A percentile compares a stretch with the other conserved stretches of the same genome.
Evolutionary conservation across 495 filamentous ascomycete genomes (phyloP).

Genomic region (Venustampulla echinocandica): DNA sequence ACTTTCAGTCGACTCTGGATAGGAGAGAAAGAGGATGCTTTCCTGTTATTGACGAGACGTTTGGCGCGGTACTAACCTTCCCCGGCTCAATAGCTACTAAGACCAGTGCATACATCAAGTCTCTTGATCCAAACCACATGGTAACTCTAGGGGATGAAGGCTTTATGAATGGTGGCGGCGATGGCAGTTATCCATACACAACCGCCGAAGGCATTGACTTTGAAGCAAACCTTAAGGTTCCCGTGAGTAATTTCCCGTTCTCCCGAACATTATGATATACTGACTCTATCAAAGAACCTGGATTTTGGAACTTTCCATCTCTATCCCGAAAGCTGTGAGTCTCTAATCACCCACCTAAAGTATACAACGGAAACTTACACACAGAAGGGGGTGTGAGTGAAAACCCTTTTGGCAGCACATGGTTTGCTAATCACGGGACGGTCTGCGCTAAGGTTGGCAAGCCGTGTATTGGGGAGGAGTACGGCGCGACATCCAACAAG

Average conservation of each 20-base stretch:
- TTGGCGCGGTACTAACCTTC: no score
- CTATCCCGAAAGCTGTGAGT: slow-evolving; percentile 37
- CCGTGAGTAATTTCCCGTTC: not conserved
- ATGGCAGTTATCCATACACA: slow-evolving; percentile 46
- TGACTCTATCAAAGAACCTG: slow-evolving; percentile 26
- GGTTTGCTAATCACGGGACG: slow-evolving; percentile 50
- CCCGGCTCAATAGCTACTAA: slow-evolving; percentile 27
- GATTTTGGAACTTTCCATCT: slow-evolving; percentile 60
- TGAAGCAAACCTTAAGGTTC: slow-evolving; percentile 40
- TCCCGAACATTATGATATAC: slow-evolving; percentile 18
- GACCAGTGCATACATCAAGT: slow-evolving; percentile 54
- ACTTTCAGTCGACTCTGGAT: not conserved
- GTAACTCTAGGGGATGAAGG: slow-evolving; percentile 61
- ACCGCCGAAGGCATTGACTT: slow-evolving; percentile 52
- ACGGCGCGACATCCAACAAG: slow-evolving; percentile 39
- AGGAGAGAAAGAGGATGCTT: no score
- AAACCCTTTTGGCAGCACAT: slow-evolving; percentile 37
- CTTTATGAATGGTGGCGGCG: slow-evolving; percentile 28
- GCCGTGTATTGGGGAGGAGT: slow-evolving; percentile 57
- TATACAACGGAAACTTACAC: slow-evolving; percentile 10
- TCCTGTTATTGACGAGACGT: no score
- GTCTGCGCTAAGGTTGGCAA: slow-evolving; percentile 47
- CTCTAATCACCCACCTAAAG: not conserved
- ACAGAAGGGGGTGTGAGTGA: slow-evolving; percentile 26
- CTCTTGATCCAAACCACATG: slow-evolving; percentile 54